These are phyloP conservation scores for Perkinsus marinus DNA, from an alignment of 169 alveolate genomes.

Conservation along the genomic window DNA sequence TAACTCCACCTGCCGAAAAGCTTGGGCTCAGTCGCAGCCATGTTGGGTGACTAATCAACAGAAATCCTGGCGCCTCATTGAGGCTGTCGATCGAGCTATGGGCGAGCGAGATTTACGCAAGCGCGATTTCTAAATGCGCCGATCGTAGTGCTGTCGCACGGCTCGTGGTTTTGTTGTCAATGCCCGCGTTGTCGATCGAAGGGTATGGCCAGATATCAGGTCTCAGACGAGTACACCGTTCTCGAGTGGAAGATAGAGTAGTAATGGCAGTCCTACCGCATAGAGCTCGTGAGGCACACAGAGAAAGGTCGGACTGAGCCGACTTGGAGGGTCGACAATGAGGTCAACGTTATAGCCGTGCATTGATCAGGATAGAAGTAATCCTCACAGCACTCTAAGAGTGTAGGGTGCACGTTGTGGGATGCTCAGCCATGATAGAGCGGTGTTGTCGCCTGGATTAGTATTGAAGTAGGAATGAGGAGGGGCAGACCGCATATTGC, in stretches of 20 bases:
- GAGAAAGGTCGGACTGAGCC: neutral
- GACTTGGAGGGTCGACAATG: neutral
- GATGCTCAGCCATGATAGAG: no score
- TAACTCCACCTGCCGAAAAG: conserved; percentile 93
- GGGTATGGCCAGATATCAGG: neutral
- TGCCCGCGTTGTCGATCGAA: no score
- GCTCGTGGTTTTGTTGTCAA: no score
- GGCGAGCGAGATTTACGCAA: neutral
- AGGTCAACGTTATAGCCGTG: neutral
- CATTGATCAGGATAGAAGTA: neutral
- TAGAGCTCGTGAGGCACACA: neutral
- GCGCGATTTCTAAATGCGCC: neutral
- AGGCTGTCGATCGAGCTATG: neutral
- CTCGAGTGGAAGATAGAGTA: neutral
- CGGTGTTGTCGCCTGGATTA: no score
- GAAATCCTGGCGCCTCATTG: neutral
- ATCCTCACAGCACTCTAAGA: no score
- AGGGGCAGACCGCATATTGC: neutral
- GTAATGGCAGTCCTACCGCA: neutral
- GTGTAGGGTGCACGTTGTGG: no score
- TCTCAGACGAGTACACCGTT: neutral
- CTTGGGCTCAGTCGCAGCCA: conserved; percentile 62
- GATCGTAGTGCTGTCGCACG: neutral
- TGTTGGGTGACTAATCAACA: conserved; percentile 1
- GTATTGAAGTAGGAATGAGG: no score